Evolutionary conservation across 148 eudicot genomes (phyloP), one percentile per base, ranked within the genome.

Genomic region (Nepenthes mirabilis): DNA sequence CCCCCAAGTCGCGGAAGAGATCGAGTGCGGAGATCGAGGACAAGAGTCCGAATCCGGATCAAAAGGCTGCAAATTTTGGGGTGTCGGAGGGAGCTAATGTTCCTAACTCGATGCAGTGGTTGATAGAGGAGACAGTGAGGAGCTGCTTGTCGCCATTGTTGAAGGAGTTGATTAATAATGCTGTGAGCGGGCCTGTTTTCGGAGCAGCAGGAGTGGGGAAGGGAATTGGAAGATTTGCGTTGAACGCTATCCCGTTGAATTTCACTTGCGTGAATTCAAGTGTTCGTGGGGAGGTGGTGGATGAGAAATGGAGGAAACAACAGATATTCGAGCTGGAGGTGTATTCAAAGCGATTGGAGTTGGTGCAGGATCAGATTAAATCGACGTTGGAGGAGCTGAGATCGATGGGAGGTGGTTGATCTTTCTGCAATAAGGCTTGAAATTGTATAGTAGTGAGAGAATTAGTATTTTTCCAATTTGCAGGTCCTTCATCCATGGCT

Each of bases 301-400:
- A 83, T 62, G 91, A 82, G 62, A 89, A 77, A 63, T 88, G 99
- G 99, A 86, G 89, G 81, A 89, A 86, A 69, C 97, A 89, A 58
- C 95, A 93, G 70, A 86, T 86, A 54, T 66, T 93, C 64, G 99
- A 93, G 72, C 70, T 93, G 74, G 99, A 93, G 71, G 96, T 93
- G 57, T 89, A 82, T 64, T 93, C 97, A 6, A 93, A 84, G 85
- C 75, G 99, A 47, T 76, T 93, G 70, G 95, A 86, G 65, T 75
- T 93, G 86, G 89, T 93, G 72, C 99, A 93, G 66, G 96, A 89
- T 69, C 91, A 88, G 67, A 82, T 93, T 58, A 89, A 86, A 67
- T 70, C 71, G 63, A 67, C 82, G 34, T 72, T 93, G 83, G 78
- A 80, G 68, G 97, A 93, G 79, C 86, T 93, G 52, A 84, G 81